Evolutionary conservation across 2,329 filamentous ascomycete genomes (phyloP).

Genomic region (Ophidiomyces ophidiicola): DNA sequence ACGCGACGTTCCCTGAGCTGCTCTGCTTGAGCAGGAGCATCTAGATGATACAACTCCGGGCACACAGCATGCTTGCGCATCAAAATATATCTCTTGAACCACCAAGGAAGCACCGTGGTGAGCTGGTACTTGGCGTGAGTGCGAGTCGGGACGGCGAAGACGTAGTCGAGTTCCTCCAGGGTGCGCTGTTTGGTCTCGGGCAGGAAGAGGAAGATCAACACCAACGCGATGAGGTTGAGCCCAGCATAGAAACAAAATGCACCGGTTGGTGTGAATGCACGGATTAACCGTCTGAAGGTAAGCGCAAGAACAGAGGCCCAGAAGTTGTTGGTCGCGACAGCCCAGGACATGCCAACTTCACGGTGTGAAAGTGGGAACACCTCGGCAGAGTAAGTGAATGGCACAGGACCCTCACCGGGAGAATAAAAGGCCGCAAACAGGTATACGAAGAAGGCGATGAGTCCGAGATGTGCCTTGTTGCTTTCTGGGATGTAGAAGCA

Average conservation of each 20-base stretch:
- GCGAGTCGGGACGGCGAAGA: slow-evolving; percentile 48
- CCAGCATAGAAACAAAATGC: slow-evolving; percentile 51
- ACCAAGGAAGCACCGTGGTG: slow-evolving; percentile 47
- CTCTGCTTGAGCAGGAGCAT: slow-evolving; percentile 5
- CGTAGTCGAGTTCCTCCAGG: slow-evolving; percentile 47
- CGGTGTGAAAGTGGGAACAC: slow-evolving; percentile 45
- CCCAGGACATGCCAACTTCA: slow-evolving; percentile 40
- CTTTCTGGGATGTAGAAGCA: slow-evolving; percentile 41
- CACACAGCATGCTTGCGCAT: slow-evolving; percentile 37
- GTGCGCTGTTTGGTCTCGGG: slow-evolving; percentile 47
- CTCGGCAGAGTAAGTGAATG: slow-evolving; percentile 43
- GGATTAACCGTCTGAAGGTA: slow-evolving; percentile 34
- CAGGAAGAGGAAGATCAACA: slow-evolving; percentile 52
- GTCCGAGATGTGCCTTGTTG: slow-evolving; percentile 36
- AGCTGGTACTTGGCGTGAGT: slow-evolving; percentile 48
- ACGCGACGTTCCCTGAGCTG: neutral
- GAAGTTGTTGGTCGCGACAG: slow-evolving; percentile 33
- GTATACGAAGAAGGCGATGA: slow-evolving; percentile 52
- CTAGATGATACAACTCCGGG: slow-evolving; percentile 36
- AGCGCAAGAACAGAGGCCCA: slow-evolving; percentile 35
- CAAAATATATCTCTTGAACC: slow-evolving; percentile 46
- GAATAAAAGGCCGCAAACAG: slow-evolving; percentile 55
- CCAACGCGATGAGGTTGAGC: slow-evolving; percentile 48
- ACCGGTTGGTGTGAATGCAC: slow-evolving; percentile 40
- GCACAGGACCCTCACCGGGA: slow-evolving; percentile 48